Conservation (phyloP, 768 basidiomycete genomes). For the Kwoniella bestiolae region DNA sequence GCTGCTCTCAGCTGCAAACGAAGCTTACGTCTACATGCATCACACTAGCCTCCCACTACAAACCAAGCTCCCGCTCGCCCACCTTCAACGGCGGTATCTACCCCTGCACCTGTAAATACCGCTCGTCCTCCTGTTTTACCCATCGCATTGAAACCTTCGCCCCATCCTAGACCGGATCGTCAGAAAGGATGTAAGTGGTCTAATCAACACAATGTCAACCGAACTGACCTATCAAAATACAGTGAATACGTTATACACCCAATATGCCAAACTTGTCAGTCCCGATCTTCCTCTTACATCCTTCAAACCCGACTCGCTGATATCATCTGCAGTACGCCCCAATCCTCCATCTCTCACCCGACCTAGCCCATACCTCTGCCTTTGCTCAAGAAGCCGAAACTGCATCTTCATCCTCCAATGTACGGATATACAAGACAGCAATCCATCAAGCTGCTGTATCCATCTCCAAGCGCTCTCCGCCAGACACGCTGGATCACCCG, state of each 20-base stretch:
- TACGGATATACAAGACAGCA: slow-evolving; percentile 46
- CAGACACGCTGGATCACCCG: slow-evolving; percentile 42
- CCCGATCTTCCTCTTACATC: not conserved
- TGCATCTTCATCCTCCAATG: slow-evolving; percentile 38
- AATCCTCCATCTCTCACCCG: slow-evolving; percentile 35
- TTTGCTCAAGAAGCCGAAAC: slow-evolving; percentile 49
- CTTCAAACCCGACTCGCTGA: not conserved
- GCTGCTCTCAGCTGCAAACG: too few relatives aligned
- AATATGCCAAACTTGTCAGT: slow-evolving; percentile 49
- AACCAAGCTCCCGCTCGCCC: not conserved
- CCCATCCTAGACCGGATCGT: slow-evolving; percentile 51
- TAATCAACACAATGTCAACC: not conserved
- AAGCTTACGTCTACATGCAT: too few relatives aligned
- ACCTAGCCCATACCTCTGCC: slow-evolving; percentile 42
- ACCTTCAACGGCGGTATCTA: not conserved
- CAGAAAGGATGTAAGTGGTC: slow-evolving; percentile 48
- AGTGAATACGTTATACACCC: slow-evolving; percentile 51
- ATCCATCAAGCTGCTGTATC: slow-evolving; percentile 54
- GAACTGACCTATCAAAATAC: not conserved
- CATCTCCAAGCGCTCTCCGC: slow-evolving; percentile 38
- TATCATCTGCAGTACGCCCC: slow-evolving; percentile 33
- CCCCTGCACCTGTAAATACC: not conserved
- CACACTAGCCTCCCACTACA: not conserved
- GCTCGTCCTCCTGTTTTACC: slow-evolving; percentile 32
- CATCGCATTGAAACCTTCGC: slow-evolving; percentile 32